Evolutionary conservation across 257 asterid species (phyloP), one percentile per base, ranked within the genome.

Genomic region (Galeopsis tetrahit): DNA sequence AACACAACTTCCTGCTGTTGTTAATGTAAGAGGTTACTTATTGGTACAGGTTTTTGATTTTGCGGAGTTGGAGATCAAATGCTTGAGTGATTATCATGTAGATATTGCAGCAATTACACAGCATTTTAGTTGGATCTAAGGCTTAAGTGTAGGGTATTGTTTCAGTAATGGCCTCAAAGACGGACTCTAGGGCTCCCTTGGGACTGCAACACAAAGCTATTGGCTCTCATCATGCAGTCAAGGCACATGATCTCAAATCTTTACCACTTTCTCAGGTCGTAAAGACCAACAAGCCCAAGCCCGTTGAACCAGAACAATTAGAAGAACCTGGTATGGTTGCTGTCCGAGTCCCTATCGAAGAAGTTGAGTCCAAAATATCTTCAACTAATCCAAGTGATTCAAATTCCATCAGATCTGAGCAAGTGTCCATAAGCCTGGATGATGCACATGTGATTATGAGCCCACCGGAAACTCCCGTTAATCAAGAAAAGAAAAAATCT

Each of bases 121-220:
- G 34, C 52, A 9, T 64, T 55, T 67, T 75, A 52, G 64, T 62
- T 53, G 76, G 57, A 78, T 78, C 70, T 57, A 63, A 60, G 55
- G 43, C 63, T 53, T 52, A 2, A 60, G 59, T 36, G 1, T 49
- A 67, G 55, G 57, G 44, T 57, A 35, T 58, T 69, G 68, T 21
- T 70, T 82, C 59, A 13, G 44, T 38, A 10, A 90, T 90, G 97
- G 92, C 97, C 73, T 78, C 96, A 52, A 86, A 87, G 76, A 80
- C 86, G 76, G 82, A 79, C 69, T 55, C 80, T 33, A 85, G 83
- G 78, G 74, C 80, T 73, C 87, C 85, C 2, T 5, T 67, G 69
- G 92, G 72, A 42, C 75, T 65, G 77, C 89, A 75, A 49, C 83
- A 70, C 48, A 79, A 83, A 52, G 62, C 79, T 36, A 69, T 75